These are phyloP conservation scores for Metarhizium album DNA, from an alignment of 2,329 filamentous ascomycete species.

Conservation along the genomic window DNA sequence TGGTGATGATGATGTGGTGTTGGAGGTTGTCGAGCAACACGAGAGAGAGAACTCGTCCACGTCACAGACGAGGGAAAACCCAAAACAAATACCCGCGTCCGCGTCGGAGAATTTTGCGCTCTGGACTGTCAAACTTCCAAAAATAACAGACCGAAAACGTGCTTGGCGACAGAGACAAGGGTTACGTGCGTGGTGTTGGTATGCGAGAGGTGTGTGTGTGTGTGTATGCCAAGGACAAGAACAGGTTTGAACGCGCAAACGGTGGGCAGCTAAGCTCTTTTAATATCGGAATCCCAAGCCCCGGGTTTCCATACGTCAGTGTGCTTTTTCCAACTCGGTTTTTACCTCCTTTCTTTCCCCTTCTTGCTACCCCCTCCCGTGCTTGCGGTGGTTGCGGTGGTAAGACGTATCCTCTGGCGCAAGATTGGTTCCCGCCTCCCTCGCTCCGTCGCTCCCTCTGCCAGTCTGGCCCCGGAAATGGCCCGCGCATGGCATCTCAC, in stretches of 20 bases:
- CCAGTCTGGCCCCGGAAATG: conserved; percentile 10
- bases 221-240: background rate
- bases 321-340: background rate
- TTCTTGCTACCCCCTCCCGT: too few species aligned
- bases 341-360: too few species aligned
- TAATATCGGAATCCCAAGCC: background rate
- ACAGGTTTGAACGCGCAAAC: background rate
- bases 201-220: background rate
- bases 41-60: too few species aligned
- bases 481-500: conserved; percentile 13
- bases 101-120: too few species aligned
- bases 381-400: too few species aligned
- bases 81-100: too few species aligned
- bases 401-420: background rate
- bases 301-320: background rate
- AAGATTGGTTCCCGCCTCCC: background rate
- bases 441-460: too few species aligned
- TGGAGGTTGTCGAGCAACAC: background rate
- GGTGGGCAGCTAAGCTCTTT: background rate
- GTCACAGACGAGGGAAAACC: too few species aligned
- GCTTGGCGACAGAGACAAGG: background rate
- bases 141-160: background rate
- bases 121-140: background rate
- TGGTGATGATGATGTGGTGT: background rate
- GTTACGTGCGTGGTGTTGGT: background rate